Evolutionary conservation across 2,329 filamentous ascomycete species (phyloP).

Genomic region (Boeremia lycopersici): DNA sequence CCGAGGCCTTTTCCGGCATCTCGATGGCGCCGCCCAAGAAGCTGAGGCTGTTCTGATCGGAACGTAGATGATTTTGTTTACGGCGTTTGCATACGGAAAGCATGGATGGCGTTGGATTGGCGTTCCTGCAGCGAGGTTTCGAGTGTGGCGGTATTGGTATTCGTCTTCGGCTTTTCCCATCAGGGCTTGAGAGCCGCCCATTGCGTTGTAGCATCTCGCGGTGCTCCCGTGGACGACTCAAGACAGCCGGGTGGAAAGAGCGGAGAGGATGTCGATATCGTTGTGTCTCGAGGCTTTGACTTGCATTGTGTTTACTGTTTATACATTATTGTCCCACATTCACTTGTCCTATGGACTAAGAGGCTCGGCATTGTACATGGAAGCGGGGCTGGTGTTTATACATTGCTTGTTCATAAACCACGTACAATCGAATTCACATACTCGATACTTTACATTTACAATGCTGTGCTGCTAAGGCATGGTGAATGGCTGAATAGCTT

Average conservation of each 20-base stretch:
- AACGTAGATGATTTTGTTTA: background rate
- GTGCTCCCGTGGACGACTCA: conserved; percentile 24
- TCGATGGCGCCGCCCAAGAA: conserved; percentile 35
- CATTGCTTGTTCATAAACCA: background rate
- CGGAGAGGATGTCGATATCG: background rate
- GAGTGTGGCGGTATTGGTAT: background rate
- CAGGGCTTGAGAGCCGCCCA: conserved; percentile 25
- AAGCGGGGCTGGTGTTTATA: background rate
- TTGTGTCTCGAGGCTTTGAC: background rate
- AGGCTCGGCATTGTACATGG: conserved; percentile 9
- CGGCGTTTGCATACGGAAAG: conserved; percentile 6
- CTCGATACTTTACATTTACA: background rate
- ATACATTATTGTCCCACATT: conserved; percentile 1
- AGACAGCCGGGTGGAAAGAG: conserved; percentile 24
- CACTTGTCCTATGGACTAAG: conserved; percentile 14
- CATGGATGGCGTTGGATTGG: conserved; percentile 5
- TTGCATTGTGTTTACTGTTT: background rate
- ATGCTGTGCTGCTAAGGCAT: background rate
- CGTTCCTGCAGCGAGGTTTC: background rate
- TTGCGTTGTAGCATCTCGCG: conserved; percentile 26
- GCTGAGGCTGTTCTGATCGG: conserved; percentile 27
- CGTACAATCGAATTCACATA: background rate
- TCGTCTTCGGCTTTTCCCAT: conserved; percentile 1
- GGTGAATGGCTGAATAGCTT: too few relatives aligned
- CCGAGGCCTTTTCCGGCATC: conserved; percentile 24